Percentiles rank a stretch among this genome's conserved stretches.
These are phyloP conservation scores for Porogramme epimiltina DNA, from an alignment of 1,284 basidiomycete genomes.

Conservation along the genomic window DNA sequence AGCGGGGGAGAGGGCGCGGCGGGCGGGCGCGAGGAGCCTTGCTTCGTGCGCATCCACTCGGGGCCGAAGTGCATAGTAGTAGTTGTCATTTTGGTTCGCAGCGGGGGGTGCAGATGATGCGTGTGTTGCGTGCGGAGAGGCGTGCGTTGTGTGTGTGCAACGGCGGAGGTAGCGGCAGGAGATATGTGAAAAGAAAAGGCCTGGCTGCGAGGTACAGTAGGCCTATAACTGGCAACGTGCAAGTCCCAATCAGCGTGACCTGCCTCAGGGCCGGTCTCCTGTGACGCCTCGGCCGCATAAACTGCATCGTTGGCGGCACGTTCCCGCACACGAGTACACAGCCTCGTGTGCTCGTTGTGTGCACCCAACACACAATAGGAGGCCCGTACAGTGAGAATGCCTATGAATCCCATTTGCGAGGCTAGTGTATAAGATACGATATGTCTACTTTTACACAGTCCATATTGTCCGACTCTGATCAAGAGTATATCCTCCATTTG, in stretches of 20 bases:
- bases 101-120: slow-evolving; percentile 6
- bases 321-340: slow-evolving; percentile 6
- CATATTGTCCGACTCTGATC: slow-evolving; percentile 3
- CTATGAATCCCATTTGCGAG: slow-evolving; percentile 5
- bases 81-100: slow-evolving; percentile 59
- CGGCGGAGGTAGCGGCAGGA: slow-evolving; percentile 14
- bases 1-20: slow-evolving; percentile 63
- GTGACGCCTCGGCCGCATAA: slow-evolving; percentile 8
- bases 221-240: slow-evolving; percentile 11
- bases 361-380: neutral
- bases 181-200: slow-evolving; percentile 28
- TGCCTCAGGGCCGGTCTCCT: slow-evolving; percentile 31
- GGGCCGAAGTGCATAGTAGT: slow-evolving; percentile 84
- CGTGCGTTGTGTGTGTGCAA: slow-evolving; percentile 15
- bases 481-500: slow-evolving; percentile 54
- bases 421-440: slow-evolving; percentile 7
- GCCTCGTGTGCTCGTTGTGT: neutral
- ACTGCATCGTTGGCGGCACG: slow-evolving; percentile 16
- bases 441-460: slow-evolving; percentile 21
- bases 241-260: slow-evolving; percentile 23
- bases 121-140: slow-evolving; percentile 10
- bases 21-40: slow-evolving; percentile 53
- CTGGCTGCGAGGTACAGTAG: slow-evolving; percentile 12
- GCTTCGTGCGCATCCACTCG: slow-evolving; percentile 87
- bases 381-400: neutral